phyloP scores from a whole-genome alignment of 2,329 filamentous ascomycete genomes.

The Aspergillus hiratsukae region DNA sequence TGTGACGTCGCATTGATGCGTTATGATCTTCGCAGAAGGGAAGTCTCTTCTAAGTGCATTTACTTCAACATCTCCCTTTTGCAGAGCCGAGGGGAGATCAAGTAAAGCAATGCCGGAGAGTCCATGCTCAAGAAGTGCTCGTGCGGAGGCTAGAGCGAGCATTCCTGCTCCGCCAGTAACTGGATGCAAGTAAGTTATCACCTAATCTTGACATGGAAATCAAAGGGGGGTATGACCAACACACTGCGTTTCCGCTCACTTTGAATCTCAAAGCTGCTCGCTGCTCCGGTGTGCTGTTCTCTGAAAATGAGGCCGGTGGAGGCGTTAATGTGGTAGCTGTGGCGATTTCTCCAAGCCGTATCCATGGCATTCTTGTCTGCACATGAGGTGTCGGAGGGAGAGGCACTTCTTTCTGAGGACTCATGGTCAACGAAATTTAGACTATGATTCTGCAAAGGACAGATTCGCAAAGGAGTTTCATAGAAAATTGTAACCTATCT shows the following conservation, averaged over 20 bases:
- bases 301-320: conserved; percentile 20
- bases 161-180: conserved; percentile 65
- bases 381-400: background rate
- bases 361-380: conserved; percentile 17
- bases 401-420: background rate
- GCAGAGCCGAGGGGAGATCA: conserved; percentile 49
- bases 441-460: background rate
- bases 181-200: conserved; percentile 16
- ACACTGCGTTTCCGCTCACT: conserved; percentile 28
- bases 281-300: conserved; percentile 18
- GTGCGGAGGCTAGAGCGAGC: conserved; percentile 54
- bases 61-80: conserved; percentile 39
- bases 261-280: conserved; percentile 26
- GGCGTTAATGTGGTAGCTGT: conserved; percentile 20
- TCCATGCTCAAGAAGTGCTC: conserved; percentile 66
- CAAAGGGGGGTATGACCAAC: conserved; percentile 11
- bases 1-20: conserved; percentile 56
- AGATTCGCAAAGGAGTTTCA: background rate
- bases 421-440: background rate
- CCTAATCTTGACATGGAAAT: background rate
- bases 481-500: background rate
- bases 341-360: conserved; percentile 19
- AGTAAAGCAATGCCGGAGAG: conserved; percentile 55
- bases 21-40: conserved; percentile 49
- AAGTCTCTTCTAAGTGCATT: conserved; percentile 50